Percentiles rank a stretch among this genome's conserved stretches.
Conservation (phyloP, 805 yeast genomes). For the Candida lessepsii region DNA sequence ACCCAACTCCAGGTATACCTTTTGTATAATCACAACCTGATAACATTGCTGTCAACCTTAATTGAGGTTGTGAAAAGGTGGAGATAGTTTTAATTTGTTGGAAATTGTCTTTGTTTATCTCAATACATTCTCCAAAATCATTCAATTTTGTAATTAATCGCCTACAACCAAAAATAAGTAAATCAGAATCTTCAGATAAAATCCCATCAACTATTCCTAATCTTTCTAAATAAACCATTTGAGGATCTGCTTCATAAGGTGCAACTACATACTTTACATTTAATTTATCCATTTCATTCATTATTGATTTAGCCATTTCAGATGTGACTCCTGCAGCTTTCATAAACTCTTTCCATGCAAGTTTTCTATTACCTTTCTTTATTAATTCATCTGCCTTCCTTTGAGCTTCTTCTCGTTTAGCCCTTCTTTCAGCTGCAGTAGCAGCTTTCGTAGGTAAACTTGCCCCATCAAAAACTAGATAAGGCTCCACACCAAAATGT, state of each 20-base stretch:
- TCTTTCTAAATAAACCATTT: constrained; percentile 85
- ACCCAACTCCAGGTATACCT: constrained; percentile 81
- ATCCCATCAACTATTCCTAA: constrained; percentile 77
- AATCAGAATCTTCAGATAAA: constrained; percentile 91
- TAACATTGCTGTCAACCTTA: constrained; percentile 75
- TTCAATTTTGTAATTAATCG: constrained; percentile 77
- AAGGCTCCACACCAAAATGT: constrained; percentile 72
- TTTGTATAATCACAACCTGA: constrained; percentile 97
- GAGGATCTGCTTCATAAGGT: constrained; percentile 98
- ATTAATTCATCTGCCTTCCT: constrained; percentile 52
- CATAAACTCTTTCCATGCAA: constrained; percentile 67
- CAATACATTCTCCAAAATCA: constrained; percentile 71
- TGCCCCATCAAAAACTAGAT: constrained; percentile 92
- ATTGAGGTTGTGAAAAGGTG: constrained; percentile 51
- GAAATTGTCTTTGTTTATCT: constrained; percentile 60
- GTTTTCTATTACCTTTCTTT: constrained; percentile 50
- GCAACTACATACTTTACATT: constrained; percentile 80
- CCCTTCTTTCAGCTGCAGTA: constrained; percentile 66
- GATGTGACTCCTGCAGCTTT: constrained; percentile 87
- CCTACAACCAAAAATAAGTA: constrained; percentile 82
- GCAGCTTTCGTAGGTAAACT: constrained; percentile 72
- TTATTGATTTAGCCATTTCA: constrained; percentile 83
- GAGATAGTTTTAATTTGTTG: constrained; percentile 48
- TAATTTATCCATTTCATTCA: constrained; percentile 61
- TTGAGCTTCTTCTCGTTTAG: constrained; percentile 56